phyloP scores from a whole-genome alignment of 23 red algal species.

The Agarophyton chilense region DNA sequence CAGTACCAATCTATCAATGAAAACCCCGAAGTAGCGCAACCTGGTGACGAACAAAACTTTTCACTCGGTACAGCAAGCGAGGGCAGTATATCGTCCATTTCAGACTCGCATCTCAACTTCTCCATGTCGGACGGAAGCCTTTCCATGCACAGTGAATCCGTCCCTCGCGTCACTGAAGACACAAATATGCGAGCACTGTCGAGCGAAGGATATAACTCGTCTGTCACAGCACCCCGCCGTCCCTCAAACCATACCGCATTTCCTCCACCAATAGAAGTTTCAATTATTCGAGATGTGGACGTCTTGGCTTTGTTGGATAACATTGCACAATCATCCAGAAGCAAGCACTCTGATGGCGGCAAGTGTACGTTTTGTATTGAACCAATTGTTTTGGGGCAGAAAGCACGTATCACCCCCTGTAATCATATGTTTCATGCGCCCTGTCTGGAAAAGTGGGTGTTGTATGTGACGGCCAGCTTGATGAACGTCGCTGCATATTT shows the following conservation, averaged over 20 bases:
- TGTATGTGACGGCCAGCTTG: not conserved
- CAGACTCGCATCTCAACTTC: not conserved
- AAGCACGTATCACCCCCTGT: not conserved
- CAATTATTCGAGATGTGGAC: not conserved
- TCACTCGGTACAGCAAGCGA: not conserved
- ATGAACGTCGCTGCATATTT: not conserved
- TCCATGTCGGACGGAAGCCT: not conserved
- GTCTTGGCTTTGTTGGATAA: slow-evolving; percentile 9
- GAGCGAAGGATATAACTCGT: not conserved
- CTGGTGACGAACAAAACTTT: not conserved
- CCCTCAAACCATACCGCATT: not conserved
- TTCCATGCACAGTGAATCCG: not conserved
- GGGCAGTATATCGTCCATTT: not conserved
- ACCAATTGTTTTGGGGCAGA: not conserved
- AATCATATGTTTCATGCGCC: not conserved
- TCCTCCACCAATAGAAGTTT: not conserved
- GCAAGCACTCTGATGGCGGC: not conserved
- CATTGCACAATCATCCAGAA: not conserved
- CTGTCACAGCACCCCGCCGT: not conserved
- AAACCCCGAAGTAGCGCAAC: not conserved
- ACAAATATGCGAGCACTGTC: not conserved
- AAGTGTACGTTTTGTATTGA: slow-evolving; percentile 45
- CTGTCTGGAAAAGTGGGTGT: slow-evolving; percentile 26
- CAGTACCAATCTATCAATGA: not conserved
- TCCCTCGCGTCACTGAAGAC: not conserved